A percentile compares a stretch with the other conserved stretches of the same genome.
Evolutionary conservation across 1,284 basidiomycete species (phyloP).

Genomic region (Hemileccinum hortonii): DNA sequence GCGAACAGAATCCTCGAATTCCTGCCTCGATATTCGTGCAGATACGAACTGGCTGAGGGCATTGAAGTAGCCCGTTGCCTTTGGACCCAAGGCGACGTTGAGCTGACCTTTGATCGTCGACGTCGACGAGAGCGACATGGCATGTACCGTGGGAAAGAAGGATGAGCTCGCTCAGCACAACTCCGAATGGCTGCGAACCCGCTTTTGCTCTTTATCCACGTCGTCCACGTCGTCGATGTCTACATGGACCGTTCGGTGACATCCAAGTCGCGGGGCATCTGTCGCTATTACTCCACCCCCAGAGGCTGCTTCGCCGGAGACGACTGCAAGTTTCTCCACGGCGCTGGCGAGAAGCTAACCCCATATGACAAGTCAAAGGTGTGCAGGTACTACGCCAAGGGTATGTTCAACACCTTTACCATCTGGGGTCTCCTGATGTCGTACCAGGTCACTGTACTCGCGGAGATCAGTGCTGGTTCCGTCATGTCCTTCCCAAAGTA

Average conservation of each 20-base stretch:
- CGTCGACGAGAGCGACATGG: slow-evolving; percentile 75
- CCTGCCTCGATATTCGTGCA: slow-evolving; percentile 64
- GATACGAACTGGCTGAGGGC: slow-evolving; percentile 64
- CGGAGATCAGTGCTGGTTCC: slow-evolving; percentile 72
- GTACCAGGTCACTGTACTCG: slow-evolving; percentile 59
- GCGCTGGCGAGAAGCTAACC: slow-evolving; percentile 47
- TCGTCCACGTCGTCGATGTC: slow-evolving; percentile 21
- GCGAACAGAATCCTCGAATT: slow-evolving; percentile 72
- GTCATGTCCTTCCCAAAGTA: slow-evolving; percentile 43
- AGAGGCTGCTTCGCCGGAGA: slow-evolving; percentile 67
- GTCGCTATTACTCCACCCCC: slow-evolving; percentile 56
- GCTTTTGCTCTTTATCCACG: neutral
- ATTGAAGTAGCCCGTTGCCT: slow-evolving; percentile 61
- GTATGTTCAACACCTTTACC: slow-evolving; percentile 31
- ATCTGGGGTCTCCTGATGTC: neutral
- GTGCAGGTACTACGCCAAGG: slow-evolving; percentile 62
- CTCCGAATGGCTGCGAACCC: neutral
- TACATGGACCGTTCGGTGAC: slow-evolving; percentile 52
- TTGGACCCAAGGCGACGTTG: slow-evolving; percentile 56
- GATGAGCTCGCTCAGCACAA: neutral
- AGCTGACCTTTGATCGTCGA: slow-evolving; percentile 71
- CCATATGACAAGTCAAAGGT: slow-evolving; percentile 68
- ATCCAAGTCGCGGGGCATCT: slow-evolving; percentile 62
- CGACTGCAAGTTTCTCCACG: slow-evolving; percentile 73
- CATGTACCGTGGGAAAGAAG: slow-evolving; percentile 20